Evolutionary conservation across 1,284 basidiomycete species (phyloP).

Genomic region (Phylloporus sp.): DNA sequence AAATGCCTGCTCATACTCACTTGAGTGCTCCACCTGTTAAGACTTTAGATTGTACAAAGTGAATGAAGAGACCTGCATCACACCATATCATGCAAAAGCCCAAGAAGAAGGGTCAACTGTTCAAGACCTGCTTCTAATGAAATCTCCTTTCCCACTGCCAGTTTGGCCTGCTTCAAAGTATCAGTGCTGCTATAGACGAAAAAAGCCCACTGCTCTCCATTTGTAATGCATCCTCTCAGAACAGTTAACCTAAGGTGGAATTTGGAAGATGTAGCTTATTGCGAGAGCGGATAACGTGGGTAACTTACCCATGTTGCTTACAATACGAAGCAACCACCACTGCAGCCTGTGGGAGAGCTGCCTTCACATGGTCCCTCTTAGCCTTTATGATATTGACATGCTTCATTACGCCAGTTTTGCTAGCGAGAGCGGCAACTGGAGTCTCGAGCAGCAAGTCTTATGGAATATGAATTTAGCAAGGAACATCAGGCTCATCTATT

Average conservation of each 20-base stretch:
- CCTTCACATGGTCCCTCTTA: not conserved
- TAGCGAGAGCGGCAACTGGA: not conserved
- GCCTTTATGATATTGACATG: not conserved
- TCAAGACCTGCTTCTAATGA: too few relatives aligned
- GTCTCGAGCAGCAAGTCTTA: not conserved
- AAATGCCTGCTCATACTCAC: too few relatives aligned
- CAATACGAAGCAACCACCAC: not conserved
- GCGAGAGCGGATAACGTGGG: not conserved
- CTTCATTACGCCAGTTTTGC: not conserved
- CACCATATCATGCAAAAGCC: too few relatives aligned
- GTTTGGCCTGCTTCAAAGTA: too few relatives aligned
- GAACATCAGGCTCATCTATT: too few relatives aligned
- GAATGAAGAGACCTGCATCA: too few relatives aligned
- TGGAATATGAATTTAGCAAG: too few relatives aligned
- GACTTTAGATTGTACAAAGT: too few relatives aligned
- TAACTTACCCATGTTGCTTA: not conserved
- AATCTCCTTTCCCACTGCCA: too few relatives aligned
- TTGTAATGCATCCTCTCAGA: not conserved
- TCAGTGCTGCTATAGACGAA: slow-evolving; percentile 2
- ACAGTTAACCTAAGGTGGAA: not conserved
- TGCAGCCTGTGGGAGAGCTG: not conserved
- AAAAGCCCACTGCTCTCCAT: not conserved
- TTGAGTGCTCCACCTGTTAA: too few relatives aligned
- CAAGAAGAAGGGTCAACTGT: too few relatives aligned
- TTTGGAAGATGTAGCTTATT: too few relatives aligned